Evolutionary conservation across 2,329 filamentous ascomycete genomes (phyloP).

Genomic region (Biscogniauxia mediterranea): DNA sequence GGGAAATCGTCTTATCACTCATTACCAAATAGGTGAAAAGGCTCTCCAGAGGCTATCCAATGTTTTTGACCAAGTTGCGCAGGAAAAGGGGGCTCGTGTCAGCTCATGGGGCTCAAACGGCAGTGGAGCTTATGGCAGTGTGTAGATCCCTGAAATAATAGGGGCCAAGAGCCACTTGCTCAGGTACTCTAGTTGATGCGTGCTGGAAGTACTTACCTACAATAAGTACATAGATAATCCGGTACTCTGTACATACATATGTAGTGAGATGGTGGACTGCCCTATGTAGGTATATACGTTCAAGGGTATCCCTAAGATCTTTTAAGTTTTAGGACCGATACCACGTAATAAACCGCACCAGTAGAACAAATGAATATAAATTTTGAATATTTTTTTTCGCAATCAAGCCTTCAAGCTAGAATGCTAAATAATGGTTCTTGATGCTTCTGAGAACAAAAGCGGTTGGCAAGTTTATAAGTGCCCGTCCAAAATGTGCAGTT

Average conservation of each 20-base stretch:
- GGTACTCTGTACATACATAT: not conserved
- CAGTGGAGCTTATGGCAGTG: slow-evolving; percentile 20
- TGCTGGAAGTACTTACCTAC: not conserved
- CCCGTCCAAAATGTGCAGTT: not conserved
- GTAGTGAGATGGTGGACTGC: too few relatives aligned
- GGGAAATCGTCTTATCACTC: slow-evolving; percentile 32
- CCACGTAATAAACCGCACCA: not conserved
- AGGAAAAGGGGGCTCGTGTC: slow-evolving; percentile 35
- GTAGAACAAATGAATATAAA: not conserved
- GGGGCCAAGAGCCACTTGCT: not conserved
- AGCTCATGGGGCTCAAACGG: not conserved
- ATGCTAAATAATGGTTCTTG: not conserved
- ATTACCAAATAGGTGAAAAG: slow-evolving; percentile 55
- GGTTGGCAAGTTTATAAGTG: not conserved
- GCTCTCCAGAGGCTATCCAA: slow-evolving; percentile 48
- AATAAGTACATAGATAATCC: not conserved
- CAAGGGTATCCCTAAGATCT: too few relatives aligned
- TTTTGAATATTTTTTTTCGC: not conserved
- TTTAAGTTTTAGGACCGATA: too few relatives aligned
- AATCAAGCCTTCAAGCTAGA: not conserved
- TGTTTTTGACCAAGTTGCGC: slow-evolving; percentile 40
- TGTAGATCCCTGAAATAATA: slow-evolving; percentile 1
- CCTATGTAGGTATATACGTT: too few relatives aligned
- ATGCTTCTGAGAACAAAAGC: not conserved
- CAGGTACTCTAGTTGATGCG: not conserved